Conservation (phyloP, 805 yeast species). For the Kuraishia hungarica region DNA sequence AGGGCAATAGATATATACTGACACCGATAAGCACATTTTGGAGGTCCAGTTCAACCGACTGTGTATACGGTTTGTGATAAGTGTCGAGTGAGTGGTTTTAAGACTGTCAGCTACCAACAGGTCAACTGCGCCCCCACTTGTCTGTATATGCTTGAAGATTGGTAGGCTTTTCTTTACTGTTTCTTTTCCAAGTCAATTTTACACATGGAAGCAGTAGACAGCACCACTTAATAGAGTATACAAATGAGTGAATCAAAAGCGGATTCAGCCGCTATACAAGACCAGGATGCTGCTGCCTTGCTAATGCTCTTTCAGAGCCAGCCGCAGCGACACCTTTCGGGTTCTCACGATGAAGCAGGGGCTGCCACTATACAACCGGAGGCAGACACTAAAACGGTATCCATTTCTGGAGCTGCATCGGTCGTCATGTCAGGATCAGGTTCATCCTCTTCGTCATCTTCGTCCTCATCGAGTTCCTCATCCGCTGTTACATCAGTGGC, state of each 20-base stretch:
- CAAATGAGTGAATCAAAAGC: neutral
- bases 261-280: neutral
- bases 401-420: neutral
- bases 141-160: no score
- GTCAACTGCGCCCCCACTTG: no score
- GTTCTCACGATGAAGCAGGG: neutral
- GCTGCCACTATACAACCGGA: neutral
- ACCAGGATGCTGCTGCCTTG: conserved; percentile 29
- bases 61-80: no score
- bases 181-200: no score
- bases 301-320: conserved; percentile 29
- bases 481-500: neutral
- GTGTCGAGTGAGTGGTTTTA: no score
- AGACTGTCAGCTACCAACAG: no score
- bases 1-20: no score
- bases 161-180: neutral
- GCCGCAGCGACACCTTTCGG: conserved; percentile 1
- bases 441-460: neutral
- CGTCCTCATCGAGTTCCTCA: neutral
- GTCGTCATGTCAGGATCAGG: neutral
- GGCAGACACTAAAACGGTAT: neutral
- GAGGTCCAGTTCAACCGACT: no score
- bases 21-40: no score
- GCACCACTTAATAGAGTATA: no score
- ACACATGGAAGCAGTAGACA: neutral